phyloP scores from a whole-genome alignment of 2,329 filamentous ascomycete species.

The Pyrenophora teres region DNA sequence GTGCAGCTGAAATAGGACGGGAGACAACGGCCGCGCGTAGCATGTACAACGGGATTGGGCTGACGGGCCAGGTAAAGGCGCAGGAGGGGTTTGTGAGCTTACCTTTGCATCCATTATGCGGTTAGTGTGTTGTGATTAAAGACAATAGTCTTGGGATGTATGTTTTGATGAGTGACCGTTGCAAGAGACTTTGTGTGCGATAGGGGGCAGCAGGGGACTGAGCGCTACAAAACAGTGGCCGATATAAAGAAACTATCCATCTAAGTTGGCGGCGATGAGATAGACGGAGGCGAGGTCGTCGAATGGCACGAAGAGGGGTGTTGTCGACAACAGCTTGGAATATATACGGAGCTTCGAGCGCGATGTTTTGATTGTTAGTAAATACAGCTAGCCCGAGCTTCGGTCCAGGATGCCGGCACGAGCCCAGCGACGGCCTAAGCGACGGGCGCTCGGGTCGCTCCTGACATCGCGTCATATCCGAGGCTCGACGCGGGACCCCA shows the following conservation, averaged over 20 bases:
- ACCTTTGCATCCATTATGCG: conserved; percentile 54
- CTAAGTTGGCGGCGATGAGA: conserved; percentile 48
- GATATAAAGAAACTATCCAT: conserved; percentile 49
- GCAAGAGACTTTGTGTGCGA: conserved; percentile 21
- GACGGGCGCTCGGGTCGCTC: conserved; percentile 11
- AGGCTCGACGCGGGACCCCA: conserved; percentile 20
- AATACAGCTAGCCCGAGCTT: conserved; percentile 11
- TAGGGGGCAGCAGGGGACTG: conserved; percentile 37
- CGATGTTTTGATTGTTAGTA: too few species aligned
- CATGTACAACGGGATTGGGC: neutral
- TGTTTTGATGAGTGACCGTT: conserved; percentile 26
- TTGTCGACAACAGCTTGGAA: conserved; percentile 30
- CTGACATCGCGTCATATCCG: conserved; percentile 18
- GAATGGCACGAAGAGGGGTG: conserved; percentile 34
- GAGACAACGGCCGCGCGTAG: too few species aligned
- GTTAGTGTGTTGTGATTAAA: conserved; percentile 26
- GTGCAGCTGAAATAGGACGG: too few species aligned
- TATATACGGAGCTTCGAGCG: conserved; percentile 30
- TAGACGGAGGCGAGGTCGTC: conserved; percentile 38
- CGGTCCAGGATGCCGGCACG: conserved; percentile 8
- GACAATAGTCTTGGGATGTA: conserved; percentile 17
- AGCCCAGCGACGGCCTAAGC: conserved; percentile 10
- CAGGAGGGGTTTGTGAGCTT: conserved; percentile 18
- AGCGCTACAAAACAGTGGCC: conserved; percentile 43
- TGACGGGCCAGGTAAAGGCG: conserved; percentile 3